These are phyloP conservation scores for Quercus tomentella DNA, from an alignment of 331 rosid species.

Conservation along the genomic window DNA sequence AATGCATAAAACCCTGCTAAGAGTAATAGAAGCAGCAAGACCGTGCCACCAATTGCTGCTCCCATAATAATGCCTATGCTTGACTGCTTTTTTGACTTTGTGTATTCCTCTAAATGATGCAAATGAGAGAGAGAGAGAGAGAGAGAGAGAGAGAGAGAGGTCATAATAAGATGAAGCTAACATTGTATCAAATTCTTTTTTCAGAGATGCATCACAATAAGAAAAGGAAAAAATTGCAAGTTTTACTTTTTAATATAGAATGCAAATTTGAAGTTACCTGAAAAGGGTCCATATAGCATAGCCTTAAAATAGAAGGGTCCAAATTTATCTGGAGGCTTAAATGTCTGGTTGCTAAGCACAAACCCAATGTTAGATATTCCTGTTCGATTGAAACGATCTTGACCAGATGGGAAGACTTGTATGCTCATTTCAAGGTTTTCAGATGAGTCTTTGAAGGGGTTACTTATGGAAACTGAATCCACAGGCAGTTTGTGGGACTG, in stretches of 20 bases:
- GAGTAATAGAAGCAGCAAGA: slow-evolving; percentile 38
- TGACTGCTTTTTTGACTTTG: slow-evolving; percentile 27
- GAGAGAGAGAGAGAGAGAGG: background rate
- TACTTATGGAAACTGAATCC: slow-evolving; percentile 45
- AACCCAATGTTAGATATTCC: slow-evolving; percentile 36
- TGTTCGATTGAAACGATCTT: slow-evolving; percentile 37
- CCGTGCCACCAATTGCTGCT: slow-evolving; percentile 47
- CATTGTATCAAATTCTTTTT: background rate
- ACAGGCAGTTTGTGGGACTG: slow-evolving; percentile 17
- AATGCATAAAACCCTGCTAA: slow-evolving; percentile 48
- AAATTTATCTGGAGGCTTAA: slow-evolving; percentile 30
- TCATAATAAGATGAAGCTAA: background rate
- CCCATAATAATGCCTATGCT: slow-evolving; percentile 47
- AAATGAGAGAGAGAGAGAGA: no score
- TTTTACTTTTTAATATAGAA: background rate
- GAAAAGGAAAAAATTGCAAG: background rate
- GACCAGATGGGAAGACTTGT: slow-evolving; percentile 45
- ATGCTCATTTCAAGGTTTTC: slow-evolving; percentile 36
- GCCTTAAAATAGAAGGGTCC: slow-evolving; percentile 45
- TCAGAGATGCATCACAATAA: background rate
- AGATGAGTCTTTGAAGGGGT: slow-evolving; percentile 14
- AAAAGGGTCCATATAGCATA: background rate
- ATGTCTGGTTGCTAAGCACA: slow-evolving; percentile 51
- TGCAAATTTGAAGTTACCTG: slow-evolving; percentile 22
- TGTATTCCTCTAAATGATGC: background rate